Conservation (phyloP, 2,329 filamentous ascomycete species). For the Paecilomyces sp. region DNA sequence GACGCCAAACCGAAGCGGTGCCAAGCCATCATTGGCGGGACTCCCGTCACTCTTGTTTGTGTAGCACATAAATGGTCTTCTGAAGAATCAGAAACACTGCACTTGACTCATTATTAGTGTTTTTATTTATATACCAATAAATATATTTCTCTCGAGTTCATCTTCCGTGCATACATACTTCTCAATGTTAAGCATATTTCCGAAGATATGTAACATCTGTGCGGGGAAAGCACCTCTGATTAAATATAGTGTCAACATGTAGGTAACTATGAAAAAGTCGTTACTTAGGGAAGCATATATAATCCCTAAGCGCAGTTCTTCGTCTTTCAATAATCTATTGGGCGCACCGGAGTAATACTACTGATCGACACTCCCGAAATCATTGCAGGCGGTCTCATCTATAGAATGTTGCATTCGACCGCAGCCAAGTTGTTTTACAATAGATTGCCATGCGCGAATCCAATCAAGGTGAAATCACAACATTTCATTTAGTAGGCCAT, state of each 20-base stretch:
- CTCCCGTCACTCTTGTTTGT: neutral
- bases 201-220: neutral
- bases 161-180: neutral
- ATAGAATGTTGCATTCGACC: too few species aligned
- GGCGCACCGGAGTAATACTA: neutral
- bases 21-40: neutral
- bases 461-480: neutral
- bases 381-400: too few species aligned
- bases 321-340: too few species aligned
- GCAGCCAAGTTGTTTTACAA: too few species aligned
- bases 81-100: neutral
- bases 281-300: too few species aligned
- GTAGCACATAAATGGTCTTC: neutral
- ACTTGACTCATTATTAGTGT: neutral
- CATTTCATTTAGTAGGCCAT: neutral
- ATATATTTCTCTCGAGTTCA: neutral
- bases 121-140: neutral
- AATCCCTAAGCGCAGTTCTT: too few species aligned
- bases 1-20: neutral
- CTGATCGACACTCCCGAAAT: neutral
- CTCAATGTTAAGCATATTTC: neutral
- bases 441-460: neutral
- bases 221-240: neutral
- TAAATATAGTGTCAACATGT: neutral
- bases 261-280: too few species aligned